These are phyloP conservation scores for Dinochytrium kinnereticum DNA, from an alignment of 371 early-diverging fungal species.

Conservation along the genomic window DNA sequence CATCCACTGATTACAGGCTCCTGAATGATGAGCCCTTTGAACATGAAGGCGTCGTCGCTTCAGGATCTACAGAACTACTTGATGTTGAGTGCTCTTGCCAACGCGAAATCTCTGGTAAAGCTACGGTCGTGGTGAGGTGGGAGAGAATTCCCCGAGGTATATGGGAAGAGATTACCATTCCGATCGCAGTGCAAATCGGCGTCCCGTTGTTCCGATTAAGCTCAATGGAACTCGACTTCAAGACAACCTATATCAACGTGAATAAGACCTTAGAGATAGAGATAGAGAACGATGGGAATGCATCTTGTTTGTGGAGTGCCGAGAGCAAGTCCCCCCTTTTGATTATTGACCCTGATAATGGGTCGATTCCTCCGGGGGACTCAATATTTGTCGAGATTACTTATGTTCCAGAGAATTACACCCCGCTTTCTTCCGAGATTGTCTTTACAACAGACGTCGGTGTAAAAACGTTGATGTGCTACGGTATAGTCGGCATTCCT, in stretches of 20 bases:
- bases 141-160: conserved; percentile 50
- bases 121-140: conserved; percentile 47
- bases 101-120: conserved; percentile 21
- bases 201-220: conserved; percentile 55
- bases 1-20: conserved; percentile 46
- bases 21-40: conserved; percentile 56
- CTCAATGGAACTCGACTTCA: conserved; percentile 60
- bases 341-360: conserved; percentile 39
- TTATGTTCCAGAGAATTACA: conserved; percentile 52
- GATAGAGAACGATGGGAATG: conserved; percentile 61
- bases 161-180: conserved; percentile 49
- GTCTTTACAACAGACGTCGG: conserved; percentile 59
- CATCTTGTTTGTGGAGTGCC: conserved; percentile 54
- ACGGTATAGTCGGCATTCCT: conserved; percentile 65
- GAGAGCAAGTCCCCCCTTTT: conserved; percentile 34
- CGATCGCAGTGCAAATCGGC: conserved; percentile 55
- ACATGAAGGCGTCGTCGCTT: conserved; percentile 46
- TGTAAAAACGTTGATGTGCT: conserved; percentile 51
- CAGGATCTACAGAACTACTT: conserved; percentile 44
- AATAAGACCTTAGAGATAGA: conserved; percentile 51
- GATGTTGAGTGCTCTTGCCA: conserved; percentile 52
- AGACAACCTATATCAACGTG: conserved; percentile 59
- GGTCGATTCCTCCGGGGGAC: conserved; percentile 47
- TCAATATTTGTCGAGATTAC: conserved; percentile 40
- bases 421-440: conserved; percentile 47